These are phyloP conservation scores for Phytophthora tentaculata DNA, from an alignment of 352 stramenopile species.

Conservation along the genomic window DNA sequence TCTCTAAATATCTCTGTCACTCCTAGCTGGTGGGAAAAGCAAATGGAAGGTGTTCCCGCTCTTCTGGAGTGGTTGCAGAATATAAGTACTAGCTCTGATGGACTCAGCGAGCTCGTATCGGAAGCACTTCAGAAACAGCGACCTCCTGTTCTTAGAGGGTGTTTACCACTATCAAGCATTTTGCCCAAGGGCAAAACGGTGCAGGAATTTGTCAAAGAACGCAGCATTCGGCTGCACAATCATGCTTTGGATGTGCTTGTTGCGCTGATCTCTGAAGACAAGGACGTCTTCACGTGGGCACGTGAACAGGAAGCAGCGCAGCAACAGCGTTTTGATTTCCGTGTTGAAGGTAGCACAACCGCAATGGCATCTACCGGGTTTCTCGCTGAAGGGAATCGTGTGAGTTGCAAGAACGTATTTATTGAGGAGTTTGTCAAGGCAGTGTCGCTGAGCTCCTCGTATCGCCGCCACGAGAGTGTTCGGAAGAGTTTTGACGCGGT, in stretches of 20 bases:
- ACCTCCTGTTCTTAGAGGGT: constrained; percentile 39
- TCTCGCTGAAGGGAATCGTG: constrained; percentile 39
- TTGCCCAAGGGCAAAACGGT: constrained; percentile 36
- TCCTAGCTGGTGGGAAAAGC: constrained; percentile 70
- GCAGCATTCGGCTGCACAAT: constrained; percentile 40
- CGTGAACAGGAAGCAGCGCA: constrained; percentile 42
- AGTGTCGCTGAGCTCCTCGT: constrained; percentile 60
- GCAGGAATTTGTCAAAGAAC: constrained; percentile 46
- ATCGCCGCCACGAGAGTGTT: constrained; percentile 60
- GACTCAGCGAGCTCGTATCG: constrained; percentile 72
- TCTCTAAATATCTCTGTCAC: constrained; percentile 78
- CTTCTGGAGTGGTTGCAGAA: constrained; percentile 79
- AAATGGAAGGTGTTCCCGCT: constrained; percentile 56
- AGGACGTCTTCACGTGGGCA: constrained; percentile 39
- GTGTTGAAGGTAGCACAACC: constrained; percentile 22
- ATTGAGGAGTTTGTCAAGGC: constrained; percentile 78
- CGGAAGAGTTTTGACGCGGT: constrained; percentile 67
- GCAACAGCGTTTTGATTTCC: constrained; percentile 44
- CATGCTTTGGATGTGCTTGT: constrained; percentile 36
- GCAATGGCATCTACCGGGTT: constrained; percentile 25
- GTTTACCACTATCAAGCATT: constrained; percentile 36
- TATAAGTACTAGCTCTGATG: constrained; percentile 76
- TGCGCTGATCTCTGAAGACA: constrained; percentile 27
- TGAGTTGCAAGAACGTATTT: constrained; percentile 72
- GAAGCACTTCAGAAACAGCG: constrained; percentile 66